These are phyloP conservation scores for Pulveroboletus ravenelii DNA, from an alignment of 768 basidiomycete genomes.

Conservation along the genomic window DNA sequence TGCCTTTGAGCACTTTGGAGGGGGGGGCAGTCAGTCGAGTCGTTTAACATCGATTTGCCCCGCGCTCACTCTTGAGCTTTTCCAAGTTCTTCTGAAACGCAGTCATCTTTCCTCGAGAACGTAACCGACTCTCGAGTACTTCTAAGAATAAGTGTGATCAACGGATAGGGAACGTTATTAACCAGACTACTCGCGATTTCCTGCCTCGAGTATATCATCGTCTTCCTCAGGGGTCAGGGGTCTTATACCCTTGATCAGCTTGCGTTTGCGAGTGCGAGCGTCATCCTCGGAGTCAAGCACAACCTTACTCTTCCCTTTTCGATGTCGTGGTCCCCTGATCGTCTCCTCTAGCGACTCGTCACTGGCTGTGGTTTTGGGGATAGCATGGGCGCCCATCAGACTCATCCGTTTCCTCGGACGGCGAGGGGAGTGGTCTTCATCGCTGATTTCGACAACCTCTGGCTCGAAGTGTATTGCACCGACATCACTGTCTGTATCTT, in stretches of 20 bases:
- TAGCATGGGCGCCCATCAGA: slow-evolving; percentile 11
- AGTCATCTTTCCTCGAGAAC: slow-evolving; percentile 55
- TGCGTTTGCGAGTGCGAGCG: slow-evolving; percentile 33
- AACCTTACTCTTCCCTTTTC: slow-evolving; percentile 17
- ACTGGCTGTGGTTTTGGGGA: slow-evolving; percentile 10
- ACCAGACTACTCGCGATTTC: slow-evolving; percentile 44
- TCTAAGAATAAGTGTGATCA: slow-evolving; percentile 33
- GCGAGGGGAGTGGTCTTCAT: slow-evolving; percentile 24
- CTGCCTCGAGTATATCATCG: slow-evolving; percentile 40
- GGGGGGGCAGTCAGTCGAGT: slow-evolving; percentile 2
- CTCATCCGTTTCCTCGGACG: slow-evolving; percentile 20
- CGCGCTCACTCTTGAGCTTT: slow-evolving; percentile 52
- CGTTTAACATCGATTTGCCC: neutral
- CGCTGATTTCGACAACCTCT: slow-evolving; percentile 18
- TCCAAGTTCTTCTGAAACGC: slow-evolving; percentile 61
- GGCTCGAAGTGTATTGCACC: slow-evolving; percentile 50
- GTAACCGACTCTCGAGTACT: slow-evolving; percentile 61
- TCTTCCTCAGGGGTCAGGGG: slow-evolving; percentile 42
- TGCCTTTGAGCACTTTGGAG: slow-evolving; percentile 30
- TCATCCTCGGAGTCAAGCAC: slow-evolving; percentile 36
- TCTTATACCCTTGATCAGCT: slow-evolving; percentile 40
- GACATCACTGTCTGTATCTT: slow-evolving; percentile 41
- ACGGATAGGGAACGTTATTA: neutral
- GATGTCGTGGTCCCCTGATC: slow-evolving; percentile 13
- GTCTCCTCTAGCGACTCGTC: slow-evolving; percentile 24